Base-by-base conservation (phyloP, 2,329 filamentous ascomycete species). In the Colletotrichum echinochloae region DNA sequence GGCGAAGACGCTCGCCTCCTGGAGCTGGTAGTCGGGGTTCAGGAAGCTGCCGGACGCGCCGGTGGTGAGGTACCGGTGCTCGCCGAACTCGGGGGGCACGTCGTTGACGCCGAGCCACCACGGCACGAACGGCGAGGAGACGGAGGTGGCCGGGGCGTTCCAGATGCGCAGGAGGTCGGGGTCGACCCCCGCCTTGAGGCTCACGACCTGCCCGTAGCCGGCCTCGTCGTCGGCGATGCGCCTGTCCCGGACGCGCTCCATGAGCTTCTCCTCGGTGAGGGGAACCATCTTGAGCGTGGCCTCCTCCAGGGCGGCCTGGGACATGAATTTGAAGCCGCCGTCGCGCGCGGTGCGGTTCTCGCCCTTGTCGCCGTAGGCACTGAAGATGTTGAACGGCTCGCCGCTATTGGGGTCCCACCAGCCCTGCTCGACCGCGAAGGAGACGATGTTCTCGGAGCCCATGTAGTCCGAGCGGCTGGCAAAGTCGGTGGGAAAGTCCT, bases 221-320 rank as follows among this genome's bases (percentile, higher is more conserved):
- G 76, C 74, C 65, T 77, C 70, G 63, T 77, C 76, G 52, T 77
- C 76, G 23, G 74, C 64, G 60, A 77, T 72, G 63, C 76, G 75
- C 35, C 57, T 73, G 60, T 77, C 76, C 48, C 76, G 76, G 18
- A 77, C 76, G 33, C 75, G 73, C 67, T 81, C 79, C 73, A 84
- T 83, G 3, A 87, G 77, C 68, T 87, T 84, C 23, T 77, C 76
- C 69, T 88, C 86, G 0, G 84, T 85, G n/a, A 87, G 76, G 0
- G 86, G 85, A 1, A 79, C 80, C 76, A 84, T 85, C 20, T 81
- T 83, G 16, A 71, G 71, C 2, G 75, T 77, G 35, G 73, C 76
- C 8, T 75, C 54, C 44, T 77, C 76, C 4, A 77, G 73, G 11
- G 62, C 66, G 14, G 74, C 73, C 39, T 75, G 76, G n/a, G 76